Evolutionary conservation across 768 basidiomycete species (phyloP), one percentile per base, ranked within the genome.

Genomic region (Suillus sp.): DNA sequence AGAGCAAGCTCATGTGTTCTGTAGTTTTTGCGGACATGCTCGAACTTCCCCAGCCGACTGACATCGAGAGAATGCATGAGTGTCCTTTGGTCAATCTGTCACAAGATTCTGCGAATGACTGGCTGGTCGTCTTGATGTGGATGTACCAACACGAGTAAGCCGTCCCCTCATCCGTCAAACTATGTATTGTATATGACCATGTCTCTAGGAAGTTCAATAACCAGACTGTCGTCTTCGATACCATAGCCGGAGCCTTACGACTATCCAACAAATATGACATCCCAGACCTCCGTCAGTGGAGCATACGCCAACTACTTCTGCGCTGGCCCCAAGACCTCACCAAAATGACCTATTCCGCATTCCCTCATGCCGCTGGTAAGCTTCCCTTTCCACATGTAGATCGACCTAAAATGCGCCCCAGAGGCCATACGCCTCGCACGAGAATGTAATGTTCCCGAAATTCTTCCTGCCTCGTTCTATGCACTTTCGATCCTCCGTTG

Each of bases 391-490:
- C 27, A 18, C 13, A 7, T 50, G 43, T 25, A 59, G 25, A 11
- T 51, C 55, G 55, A 14, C 56, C 48, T 14, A 18, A 53, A 50
- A 35, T 55, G 25, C 18, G 18, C n/a, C 54, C 16, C 64, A 76
- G 77, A 78, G 62, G 77, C 75, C 5, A 77, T 78, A 50, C 55
- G 60, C 22, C 75, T 80, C 30, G 75, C 76, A 8, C 71, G 74
- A 34, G 74, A 79, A 61, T 72, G 73, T 54, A 68, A 75, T 45
- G 63, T 79, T 37, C 74, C 74, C 1, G 72, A 77, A 22, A 77
- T 79, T 55, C 72, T 79, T 25, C 78, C 78, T 7, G 72, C 78
- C n/a, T 75, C 75, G 20, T 79, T 80, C 63, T 80, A 78, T 65
- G 77, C 76, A 4, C 73, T 80, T 27, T 75, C 76, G 7, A 64